These are phyloP conservation scores for Mucor sp. DNA, from an alignment of 371 early-diverging fungal species.

Conservation along the genomic window DNA sequence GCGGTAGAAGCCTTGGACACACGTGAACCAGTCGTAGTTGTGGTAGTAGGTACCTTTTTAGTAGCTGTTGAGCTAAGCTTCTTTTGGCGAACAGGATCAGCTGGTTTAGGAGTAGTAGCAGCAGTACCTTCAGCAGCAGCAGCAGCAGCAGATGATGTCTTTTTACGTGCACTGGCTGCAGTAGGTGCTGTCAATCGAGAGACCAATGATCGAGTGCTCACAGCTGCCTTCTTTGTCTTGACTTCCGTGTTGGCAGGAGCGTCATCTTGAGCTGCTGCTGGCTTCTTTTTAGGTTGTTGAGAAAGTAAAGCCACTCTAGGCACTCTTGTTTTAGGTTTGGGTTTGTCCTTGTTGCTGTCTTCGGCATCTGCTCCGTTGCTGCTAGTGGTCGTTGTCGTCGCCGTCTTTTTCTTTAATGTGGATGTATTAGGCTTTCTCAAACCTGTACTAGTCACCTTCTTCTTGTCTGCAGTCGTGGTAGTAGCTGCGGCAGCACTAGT, in stretches of 20 bases:
- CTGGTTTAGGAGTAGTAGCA: slow-evolving; percentile 3
- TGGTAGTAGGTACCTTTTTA: slow-evolving; percentile 2
- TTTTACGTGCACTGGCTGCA: slow-evolving; percentile 27
- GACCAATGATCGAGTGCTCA: slow-evolving; percentile 17
- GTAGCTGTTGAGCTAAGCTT: neutral
- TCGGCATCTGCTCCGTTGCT: neutral
- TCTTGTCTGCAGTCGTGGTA: slow-evolving; percentile 2
- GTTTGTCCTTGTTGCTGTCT: neutral
- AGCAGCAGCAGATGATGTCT: slow-evolving; percentile 6
- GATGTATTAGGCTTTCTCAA: slow-evolving; percentile 10
- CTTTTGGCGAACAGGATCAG: slow-evolving; percentile 5
- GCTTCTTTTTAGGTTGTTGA: slow-evolving; percentile 1
- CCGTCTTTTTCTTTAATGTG: slow-evolving; percentile 6
- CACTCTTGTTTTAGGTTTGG: slow-evolving; percentile 3
- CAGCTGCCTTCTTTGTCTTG: slow-evolving; percentile 16
- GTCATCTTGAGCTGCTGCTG: neutral
- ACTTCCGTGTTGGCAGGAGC: slow-evolving; percentile 11
- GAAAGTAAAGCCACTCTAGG: slow-evolving; percentile 24
- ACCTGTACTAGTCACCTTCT: slow-evolving; percentile 5
- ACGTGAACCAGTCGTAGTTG: neutral
- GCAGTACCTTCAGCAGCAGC: neutral
- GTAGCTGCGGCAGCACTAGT: neutral
- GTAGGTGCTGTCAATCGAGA: slow-evolving; percentile 31
- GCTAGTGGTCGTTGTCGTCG: neutral
- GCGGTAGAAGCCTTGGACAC: neutral